Conservation (phyloP, 1,284 basidiomycete species). For the Sporisorium reilianum region DNA sequence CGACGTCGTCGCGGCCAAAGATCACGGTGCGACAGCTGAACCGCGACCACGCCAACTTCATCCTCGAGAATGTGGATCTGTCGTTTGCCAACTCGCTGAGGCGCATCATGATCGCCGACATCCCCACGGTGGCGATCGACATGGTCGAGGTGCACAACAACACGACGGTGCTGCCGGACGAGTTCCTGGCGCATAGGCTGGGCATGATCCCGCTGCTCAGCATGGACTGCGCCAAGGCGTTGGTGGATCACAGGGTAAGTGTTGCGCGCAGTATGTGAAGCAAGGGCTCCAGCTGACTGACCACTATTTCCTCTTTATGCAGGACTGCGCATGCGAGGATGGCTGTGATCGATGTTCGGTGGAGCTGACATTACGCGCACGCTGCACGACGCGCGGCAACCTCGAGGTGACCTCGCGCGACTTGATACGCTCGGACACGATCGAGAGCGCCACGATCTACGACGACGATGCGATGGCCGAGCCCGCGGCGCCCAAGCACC, state of each 20-base stretch:
- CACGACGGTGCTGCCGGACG: slow-evolving; percentile 93
- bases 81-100: slow-evolving; percentile 68
- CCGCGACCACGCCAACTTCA: slow-evolving; percentile 60
- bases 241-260: slow-evolving; percentile 66
- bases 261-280: not conserved
- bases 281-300: not conserved
- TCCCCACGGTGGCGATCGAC: slow-evolving; percentile 80
- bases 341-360: slow-evolving; percentile 86
- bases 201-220: slow-evolving; percentile 94
- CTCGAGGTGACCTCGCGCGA: slow-evolving; percentile 81
- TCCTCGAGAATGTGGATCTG: slow-evolving; percentile 66
- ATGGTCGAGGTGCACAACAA: slow-evolving; percentile 93
- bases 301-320: too few relatives aligned
- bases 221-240: slow-evolving; percentile 59
- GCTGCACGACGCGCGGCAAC: slow-evolving; percentile 75
- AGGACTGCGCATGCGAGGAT: slow-evolving; percentile 87
- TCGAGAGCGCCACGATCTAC: slow-evolving; percentile 47
- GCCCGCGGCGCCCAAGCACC: slow-evolving; percentile 67
- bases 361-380: slow-evolving; percentile 78
- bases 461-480: slow-evolving; percentile 56
- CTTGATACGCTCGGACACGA: slow-evolving; percentile 59
- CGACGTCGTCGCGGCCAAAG: slow-evolving; percentile 45
- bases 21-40: slow-evolving; percentile 60
- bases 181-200: slow-evolving; percentile 95
- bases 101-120: slow-evolving; percentile 67